phyloP scores from a whole-genome alignment of 495 filamentous ascomycete genomes.

The Amniculicola lignicola region DNA sequence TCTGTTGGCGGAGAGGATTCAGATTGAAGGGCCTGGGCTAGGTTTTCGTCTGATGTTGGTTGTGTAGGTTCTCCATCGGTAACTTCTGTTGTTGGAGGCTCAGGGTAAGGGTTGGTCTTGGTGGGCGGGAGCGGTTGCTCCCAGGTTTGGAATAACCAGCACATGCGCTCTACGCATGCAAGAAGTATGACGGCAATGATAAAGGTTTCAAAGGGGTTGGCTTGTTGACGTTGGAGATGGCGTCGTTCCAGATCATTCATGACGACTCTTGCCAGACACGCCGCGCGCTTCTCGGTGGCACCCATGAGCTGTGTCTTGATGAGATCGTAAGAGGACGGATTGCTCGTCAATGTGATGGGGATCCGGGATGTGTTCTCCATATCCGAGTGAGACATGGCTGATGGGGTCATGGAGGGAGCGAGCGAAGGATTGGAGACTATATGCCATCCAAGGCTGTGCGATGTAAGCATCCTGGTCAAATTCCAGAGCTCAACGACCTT shows the following conservation, averaged over 20 bases:
- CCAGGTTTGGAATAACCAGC: constrained; percentile 65
- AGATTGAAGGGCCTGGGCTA: constrained; percentile 21
- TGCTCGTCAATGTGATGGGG: constrained; percentile 14
- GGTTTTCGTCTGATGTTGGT: constrained; percentile 13
- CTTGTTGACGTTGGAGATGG: constrained; percentile 69
- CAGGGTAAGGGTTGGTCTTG: background rate
- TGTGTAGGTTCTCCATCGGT: background rate
- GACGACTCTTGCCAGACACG: constrained; percentile 57
- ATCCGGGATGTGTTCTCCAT: constrained; percentile 36
- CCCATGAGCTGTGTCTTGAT: constrained; percentile 70
- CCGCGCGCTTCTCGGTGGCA: constrained; percentile 65
- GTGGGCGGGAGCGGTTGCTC: constrained; percentile 4
- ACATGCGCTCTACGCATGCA: constrained; percentile 79
- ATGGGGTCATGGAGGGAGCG: constrained; percentile 45
- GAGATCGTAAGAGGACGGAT: constrained; percentile 44
- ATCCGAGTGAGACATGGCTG: constrained; percentile 45
- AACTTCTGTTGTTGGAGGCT: background rate
- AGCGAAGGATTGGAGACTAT: constrained; percentile 54
- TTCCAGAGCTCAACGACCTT: constrained; percentile 73
- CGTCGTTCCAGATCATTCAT: constrained; percentile 73
- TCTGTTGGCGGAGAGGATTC: background rate
- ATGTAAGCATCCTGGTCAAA: constrained; percentile 62
- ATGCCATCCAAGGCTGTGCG: constrained; percentile 64
- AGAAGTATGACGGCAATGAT: constrained; percentile 70
- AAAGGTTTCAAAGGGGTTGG: constrained; percentile 70